These are phyloP conservation scores for Lolium multiflorum DNA, from an alignment of 176 grass and related monocot genomes.

Conservation along the genomic window DNA sequence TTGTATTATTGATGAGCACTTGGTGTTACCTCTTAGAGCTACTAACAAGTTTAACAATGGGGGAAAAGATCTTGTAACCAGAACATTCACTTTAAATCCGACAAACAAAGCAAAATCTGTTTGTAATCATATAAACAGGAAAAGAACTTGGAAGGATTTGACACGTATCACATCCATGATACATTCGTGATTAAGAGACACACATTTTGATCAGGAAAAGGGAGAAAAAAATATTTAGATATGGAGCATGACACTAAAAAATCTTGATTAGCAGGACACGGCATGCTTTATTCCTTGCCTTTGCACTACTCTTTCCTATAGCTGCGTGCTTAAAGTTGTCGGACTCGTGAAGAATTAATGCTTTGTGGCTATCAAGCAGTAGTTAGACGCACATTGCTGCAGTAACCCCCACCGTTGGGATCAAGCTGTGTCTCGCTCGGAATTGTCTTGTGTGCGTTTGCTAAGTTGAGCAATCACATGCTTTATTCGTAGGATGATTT, in stretches of 20 bases:
- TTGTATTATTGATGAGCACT: no score
- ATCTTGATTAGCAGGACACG: constrained; percentile 16
- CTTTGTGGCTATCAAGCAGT: not conserved
- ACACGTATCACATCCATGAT: not conserved
- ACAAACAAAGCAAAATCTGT: not conserved
- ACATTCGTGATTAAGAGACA: not conserved
- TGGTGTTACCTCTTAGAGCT: no score
- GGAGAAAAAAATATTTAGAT: not conserved
- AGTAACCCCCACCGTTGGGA: not conserved
- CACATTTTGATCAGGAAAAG: not conserved
- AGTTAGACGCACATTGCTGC: not conserved
- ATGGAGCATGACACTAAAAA: not conserved
- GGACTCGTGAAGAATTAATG: constrained; percentile 33
- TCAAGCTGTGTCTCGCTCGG: not conserved
- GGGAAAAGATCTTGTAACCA: no score
- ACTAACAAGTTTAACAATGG: no score
- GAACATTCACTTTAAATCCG: not conserved
- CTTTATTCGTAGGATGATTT: not conserved
- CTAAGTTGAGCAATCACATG: not conserved
- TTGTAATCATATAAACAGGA: not conserved
- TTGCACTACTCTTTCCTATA: constrained; percentile 12
- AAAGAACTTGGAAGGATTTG: not conserved
- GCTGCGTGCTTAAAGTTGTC: constrained; percentile 25
- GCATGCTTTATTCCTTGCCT: constrained; percentile 49
- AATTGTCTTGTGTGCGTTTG: not conserved